Evolutionary conservation across 2,329 filamentous ascomycete genomes (phyloP), one percentile per base, ranked within the genome.

Genomic region (Cercospora berteroae): DNA sequence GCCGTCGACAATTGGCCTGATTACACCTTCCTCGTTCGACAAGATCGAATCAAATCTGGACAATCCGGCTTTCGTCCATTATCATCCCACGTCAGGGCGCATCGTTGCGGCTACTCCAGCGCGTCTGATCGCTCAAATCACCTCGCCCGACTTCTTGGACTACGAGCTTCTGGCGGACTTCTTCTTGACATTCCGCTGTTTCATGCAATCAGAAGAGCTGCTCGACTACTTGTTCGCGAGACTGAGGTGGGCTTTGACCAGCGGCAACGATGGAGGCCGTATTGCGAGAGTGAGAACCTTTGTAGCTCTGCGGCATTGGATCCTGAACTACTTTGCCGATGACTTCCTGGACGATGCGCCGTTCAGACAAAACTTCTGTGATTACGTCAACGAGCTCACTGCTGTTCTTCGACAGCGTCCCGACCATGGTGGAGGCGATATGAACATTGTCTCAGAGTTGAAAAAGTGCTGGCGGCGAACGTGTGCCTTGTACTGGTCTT

Each of bases 131-230:
- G 94, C 94, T 12, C 94, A 99, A 80, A 97, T 99, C 70, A 98
- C 95, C 0, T 98, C 95, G 0, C 93, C 95, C 16, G 93, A 89
- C 60, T 97, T 98, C 77, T 88, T 99, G 75, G 94, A 99, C 78
- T 99, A 99, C 78, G 94, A 98, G 75, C 85, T 99, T 5, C 87
- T 99, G 4, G 98, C 95, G 1, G 95, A 99, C 79, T 99, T 99
- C 80, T 99, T 99, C 76, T 86, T 99, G 23, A 98, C 95, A 0
- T 99, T 93, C 76, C 91, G 95, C 59, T 87, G 91, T 3, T 99
- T 97, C 76, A 83, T 99, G 67, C 89, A 92, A 12, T 84, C 91
- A 0, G 83, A 85, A 20, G 90, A 94, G 73, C 84, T 99, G 3
- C 85, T 97, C 23, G 88, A 89, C 57, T 93, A 97, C 84, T 84